Evolutionary conservation across 768 basidiomycete species (phyloP).

Genomic region (Pisolithus marmoratus): DNA sequence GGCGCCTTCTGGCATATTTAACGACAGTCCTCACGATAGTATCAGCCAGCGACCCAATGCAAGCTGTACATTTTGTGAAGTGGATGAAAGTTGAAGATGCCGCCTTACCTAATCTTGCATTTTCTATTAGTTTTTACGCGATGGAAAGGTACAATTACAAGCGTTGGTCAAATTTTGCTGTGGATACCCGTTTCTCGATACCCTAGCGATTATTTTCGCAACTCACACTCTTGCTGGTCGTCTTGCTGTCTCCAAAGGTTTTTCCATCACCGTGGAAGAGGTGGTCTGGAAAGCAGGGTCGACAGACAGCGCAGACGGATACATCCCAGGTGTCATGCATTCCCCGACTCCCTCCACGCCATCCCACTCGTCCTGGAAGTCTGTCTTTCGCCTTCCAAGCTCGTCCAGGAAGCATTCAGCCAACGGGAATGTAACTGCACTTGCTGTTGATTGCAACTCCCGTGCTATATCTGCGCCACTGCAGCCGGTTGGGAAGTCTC

Average conservation of each 20-base stretch:
- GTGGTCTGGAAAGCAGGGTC: not conserved
- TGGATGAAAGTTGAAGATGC: conserved; percentile 3
- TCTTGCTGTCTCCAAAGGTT: not conserved
- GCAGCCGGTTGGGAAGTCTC: conserved; percentile 13
- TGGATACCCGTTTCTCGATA: not conserved
- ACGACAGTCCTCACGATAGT: no score
- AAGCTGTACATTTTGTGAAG: no score
- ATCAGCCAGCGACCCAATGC: no score
- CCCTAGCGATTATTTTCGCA: not conserved
- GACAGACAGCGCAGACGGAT: not conserved
- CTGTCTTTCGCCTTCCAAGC: conserved; percentile 65
- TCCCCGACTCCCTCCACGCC: conserved; percentile 18
- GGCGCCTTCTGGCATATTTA: no score
- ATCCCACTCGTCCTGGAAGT: conserved; percentile 51
- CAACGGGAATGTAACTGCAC: conserved; percentile 32
- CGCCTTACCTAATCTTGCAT: conserved; percentile 21
- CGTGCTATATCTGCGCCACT: conserved; percentile 24
- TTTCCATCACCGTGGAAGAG: not conserved
- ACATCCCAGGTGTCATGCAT: conserved; percentile 17
- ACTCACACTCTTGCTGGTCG: not conserved
- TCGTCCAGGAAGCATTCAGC: conserved; percentile 54
- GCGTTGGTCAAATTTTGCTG: not conserved
- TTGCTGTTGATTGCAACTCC: conserved; percentile 45
- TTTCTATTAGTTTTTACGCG: not conserved
- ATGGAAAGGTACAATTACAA: not conserved